A percentile compares a stretch with the other conserved stretches of the same genome.
phyloP scores from a whole-genome alignment of 176 grass and related monocot species.

The Bromus sterilis region DNA sequence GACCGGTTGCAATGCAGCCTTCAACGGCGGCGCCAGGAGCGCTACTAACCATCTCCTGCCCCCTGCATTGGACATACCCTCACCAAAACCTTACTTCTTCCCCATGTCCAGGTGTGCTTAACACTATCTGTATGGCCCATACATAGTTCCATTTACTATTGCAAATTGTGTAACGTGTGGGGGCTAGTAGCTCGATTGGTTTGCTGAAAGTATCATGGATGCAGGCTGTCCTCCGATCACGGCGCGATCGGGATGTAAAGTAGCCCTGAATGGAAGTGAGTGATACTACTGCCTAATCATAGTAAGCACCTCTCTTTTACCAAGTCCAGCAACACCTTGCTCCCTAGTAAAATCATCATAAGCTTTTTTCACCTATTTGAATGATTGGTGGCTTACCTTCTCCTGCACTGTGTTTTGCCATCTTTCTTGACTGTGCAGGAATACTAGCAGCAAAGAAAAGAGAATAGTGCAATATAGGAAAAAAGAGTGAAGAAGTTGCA shows the following conservation, averaged over 20 bases:
- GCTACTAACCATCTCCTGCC: constrained; percentile 39
- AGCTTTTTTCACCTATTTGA: constrained; percentile 17
- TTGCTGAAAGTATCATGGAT: constrained; percentile 18
- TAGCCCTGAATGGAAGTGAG: constrained; percentile 31
- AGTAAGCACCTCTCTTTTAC: constrained; percentile 51
- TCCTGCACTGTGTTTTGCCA: background rate
- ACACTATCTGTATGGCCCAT: background rate
- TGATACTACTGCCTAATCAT: constrained; percentile 66
- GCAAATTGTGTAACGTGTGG: background rate
- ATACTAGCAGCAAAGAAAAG: constrained; percentile 61
- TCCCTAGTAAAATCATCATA: constrained; percentile 17
- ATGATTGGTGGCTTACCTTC: constrained; percentile 35
- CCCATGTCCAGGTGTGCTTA: constrained; percentile 55
- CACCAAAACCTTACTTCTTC: constrained; percentile 73
- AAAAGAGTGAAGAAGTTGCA: constrained; percentile 45
- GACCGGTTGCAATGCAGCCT: background rate
- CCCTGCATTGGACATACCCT: constrained; percentile 63
- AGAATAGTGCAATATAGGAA: constrained; percentile 60
- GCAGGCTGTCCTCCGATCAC: constrained; percentile 82
- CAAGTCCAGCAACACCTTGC: constrained; percentile 5
- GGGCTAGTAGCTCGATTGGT: constrained; percentile 19
- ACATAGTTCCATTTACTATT: background rate
- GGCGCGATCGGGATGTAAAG: constrained; percentile 87
- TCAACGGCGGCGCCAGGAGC: constrained; percentile 9
- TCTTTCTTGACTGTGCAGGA: constrained; percentile 31